Evolutionary conservation across 2,329 filamentous ascomycete genomes (phyloP).

Genomic region (Paraphaeosphaeria minitans): DNA sequence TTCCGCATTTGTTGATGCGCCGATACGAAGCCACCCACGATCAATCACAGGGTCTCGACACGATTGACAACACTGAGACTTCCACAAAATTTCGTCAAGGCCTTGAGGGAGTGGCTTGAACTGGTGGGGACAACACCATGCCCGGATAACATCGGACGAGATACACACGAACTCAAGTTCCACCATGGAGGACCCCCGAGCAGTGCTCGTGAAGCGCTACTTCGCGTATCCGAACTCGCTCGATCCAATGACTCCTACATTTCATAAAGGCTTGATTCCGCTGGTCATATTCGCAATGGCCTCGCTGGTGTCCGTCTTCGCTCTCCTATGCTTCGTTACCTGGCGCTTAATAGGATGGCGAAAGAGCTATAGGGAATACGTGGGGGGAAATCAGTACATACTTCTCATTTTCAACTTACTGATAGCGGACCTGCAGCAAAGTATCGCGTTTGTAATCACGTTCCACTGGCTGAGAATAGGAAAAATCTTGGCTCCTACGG

Average conservation of each 20-base stretch:
- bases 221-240: slow-evolving; percentile 37
- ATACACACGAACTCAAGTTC: not conserved
- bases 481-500: slow-evolving; percentile 52
- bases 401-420: slow-evolving; percentile 60
- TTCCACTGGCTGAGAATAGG: slow-evolving; percentile 54
- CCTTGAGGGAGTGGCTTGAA: slow-evolving; percentile 3
- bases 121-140: not conserved
- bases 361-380: slow-evolving; percentile 53
- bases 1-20: not conserved
- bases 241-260: slow-evolving; percentile 34
- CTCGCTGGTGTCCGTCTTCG: slow-evolving; percentile 52
- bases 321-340: slow-evolving; percentile 55
- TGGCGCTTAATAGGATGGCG: slow-evolving; percentile 59
- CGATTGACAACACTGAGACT: not conserved
- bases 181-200: slow-evolving; percentile 16
- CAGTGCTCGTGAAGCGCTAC: slow-evolving; percentile 23
- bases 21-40: not conserved
- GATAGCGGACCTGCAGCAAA: slow-evolving; percentile 59
- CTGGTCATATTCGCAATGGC: slow-evolving; percentile 54
- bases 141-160: not conserved
- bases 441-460: slow-evolving; percentile 56
- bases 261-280: slow-evolving; percentile 52
- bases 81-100: not conserved
- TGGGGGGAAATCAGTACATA: slow-evolving; percentile 62
- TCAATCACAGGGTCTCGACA: not conserved